These are phyloP conservation scores for Rhizoclosmatium sp. DNA, from an alignment of 192 early-diverging fungal species.

Conservation along the genomic window DNA sequence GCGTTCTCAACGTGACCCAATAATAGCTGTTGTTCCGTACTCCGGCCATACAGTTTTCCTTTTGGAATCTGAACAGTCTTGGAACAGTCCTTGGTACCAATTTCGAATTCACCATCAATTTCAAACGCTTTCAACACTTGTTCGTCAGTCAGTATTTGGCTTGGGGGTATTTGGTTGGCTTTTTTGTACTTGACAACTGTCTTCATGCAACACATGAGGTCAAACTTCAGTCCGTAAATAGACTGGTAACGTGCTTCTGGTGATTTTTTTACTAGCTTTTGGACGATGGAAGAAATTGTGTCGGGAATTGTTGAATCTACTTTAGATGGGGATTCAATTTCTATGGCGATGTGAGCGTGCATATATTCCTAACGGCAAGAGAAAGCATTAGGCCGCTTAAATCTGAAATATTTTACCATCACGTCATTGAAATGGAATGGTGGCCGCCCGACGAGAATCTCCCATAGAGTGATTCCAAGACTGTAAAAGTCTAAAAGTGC, in stretches of 20 bases:
- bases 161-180: background rate
- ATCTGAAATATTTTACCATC: constrained; percentile 35
- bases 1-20: constrained; percentile 28
- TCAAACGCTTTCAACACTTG: constrained; percentile 37
- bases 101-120: constrained; percentile 5
- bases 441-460: constrained; percentile 51
- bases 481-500: constrained; percentile 55
- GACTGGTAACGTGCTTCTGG: constrained; percentile 60
- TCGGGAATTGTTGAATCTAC: constrained; percentile 51
- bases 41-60: constrained; percentile 52
- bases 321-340: constrained; percentile 42
- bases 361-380: constrained; percentile 48
- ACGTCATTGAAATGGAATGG: constrained; percentile 54
- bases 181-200: constrained; percentile 26
- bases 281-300: constrained; percentile 47
- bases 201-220: constrained; percentile 40
- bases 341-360: constrained; percentile 56
- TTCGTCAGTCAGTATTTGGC: constrained; percentile 31
- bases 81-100: constrained; percentile 47
- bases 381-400: background rate
- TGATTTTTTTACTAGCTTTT: constrained; percentile 53
- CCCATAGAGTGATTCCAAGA: constrained; percentile 61
- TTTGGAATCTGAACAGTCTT: constrained; percentile 45
- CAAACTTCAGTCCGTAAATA: constrained; percentile 49
- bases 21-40: constrained; percentile 36